phyloP scores from a whole-genome alignment of 257 asterid species.

The Voacanga thouarsii region DNA sequence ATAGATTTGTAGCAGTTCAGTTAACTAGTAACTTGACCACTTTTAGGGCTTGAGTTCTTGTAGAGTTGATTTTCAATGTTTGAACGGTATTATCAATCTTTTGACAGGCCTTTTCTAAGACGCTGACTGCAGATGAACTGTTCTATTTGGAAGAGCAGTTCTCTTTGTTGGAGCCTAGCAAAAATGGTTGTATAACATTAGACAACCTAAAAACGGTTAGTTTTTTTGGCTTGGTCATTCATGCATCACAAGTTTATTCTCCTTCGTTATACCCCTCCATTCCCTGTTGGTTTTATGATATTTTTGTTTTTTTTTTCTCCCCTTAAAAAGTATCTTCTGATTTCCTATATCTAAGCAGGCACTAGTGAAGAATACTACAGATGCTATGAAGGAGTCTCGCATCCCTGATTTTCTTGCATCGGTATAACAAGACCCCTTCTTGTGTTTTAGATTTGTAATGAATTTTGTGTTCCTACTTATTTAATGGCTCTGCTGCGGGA shows the following conservation, averaged over 20 bases:
- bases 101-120: constrained; percentile 72
- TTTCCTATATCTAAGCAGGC: constrained; percentile 36
- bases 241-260: not conserved
- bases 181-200: constrained; percentile 60
- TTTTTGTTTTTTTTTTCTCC: not conserved
- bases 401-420: constrained; percentile 49
- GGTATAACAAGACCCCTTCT: constrained; percentile 28
- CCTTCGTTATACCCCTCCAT: not conserved
- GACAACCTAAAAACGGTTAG: constrained; percentile 67
- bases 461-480: constrained; percentile 2
- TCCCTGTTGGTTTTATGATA: not conserved
- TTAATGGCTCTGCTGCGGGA: not conserved
- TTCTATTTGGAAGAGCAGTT: constrained; percentile 72
- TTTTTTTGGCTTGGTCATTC: constrained; percentile 12
- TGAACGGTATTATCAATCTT: constrained; percentile 10
- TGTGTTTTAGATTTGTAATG: not conserved
- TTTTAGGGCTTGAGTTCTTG: not conserved
- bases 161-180: constrained; percentile 63
- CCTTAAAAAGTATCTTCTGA: not conserved
- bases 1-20: not conserved
- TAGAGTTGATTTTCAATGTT: not conserved
- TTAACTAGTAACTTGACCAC: too few relatives aligned
- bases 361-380: constrained; percentile 42
- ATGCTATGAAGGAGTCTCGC: constrained; percentile 54
- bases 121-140: constrained; percentile 65